Evolutionary conservation across 371 early-diverging fungal genomes (phyloP), one percentile per base, ranked within the genome.

Genomic region (Mortierella sp.): DNA sequence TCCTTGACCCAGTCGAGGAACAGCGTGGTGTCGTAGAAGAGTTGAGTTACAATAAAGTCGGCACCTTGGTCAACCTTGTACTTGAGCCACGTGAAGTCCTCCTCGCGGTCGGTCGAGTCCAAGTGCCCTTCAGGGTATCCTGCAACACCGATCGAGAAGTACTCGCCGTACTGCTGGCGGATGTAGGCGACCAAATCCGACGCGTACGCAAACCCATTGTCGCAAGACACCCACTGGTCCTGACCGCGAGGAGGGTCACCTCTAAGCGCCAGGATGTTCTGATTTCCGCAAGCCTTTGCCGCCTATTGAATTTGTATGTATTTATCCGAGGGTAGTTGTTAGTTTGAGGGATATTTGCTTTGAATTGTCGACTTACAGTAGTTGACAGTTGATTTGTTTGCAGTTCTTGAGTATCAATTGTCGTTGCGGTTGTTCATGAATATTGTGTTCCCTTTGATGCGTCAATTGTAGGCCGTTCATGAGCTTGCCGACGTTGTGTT

Each of bases 61-160:
- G 97, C 97, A 45, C 97, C 97, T 24, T 95, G 95, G 73, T 96
- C 96, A 57, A 94, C 91, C 92, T 97, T 97, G 70, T 89, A 91
- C 88, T 96, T 95, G 72, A 97, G 93, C 79, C 91, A 90, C 74
- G 86, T 71, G 63, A 97, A 88, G 82, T 97, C 98, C 21, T 90
- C 90, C 75, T 95, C 95, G 65, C 87, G 88, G 81, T 92, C 78
- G 9, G 77, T 90, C 38, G 92, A 90, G 77, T 95, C 95, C 52
- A 92, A 73, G 85, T 95, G 95, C 10, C 96, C 96, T 86, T 97
- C 97, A 13, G 97, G 97, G 86, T 97, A 89, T 24, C 88, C 97
- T 16, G 97, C 97, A 50, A 97, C 97, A 77, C 94, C 94, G 73
- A 97, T 95, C 84, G 97, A 96, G 83, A 97, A 97, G 90, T 95